These are phyloP conservation scores for Podaxis sp. DNA, from an alignment of 768 basidiomycete species.

Conservation along the genomic window DNA sequence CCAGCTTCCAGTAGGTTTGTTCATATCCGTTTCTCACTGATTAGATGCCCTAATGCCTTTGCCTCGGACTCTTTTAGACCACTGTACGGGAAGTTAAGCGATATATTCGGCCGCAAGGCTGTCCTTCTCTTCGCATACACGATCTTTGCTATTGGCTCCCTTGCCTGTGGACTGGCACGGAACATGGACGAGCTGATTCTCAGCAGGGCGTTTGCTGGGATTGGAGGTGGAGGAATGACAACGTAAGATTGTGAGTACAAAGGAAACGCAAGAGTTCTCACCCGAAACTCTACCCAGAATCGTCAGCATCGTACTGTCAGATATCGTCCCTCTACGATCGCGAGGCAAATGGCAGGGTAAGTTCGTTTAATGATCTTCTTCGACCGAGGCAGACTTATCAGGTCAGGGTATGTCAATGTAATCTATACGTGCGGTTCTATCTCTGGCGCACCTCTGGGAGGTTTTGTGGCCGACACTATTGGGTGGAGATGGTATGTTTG, in stretches of 20 bases:
- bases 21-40: background rate
- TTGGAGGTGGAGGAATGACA: constrained; percentile 63
- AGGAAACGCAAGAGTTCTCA: too few relatives aligned
- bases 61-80: constrained; percentile 36
- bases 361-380: background rate
- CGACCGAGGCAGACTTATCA: background rate
- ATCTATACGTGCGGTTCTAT: constrained; percentile 59
- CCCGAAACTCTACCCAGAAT: constrained; percentile 36
- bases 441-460: constrained; percentile 62
- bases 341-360: constrained; percentile 71
- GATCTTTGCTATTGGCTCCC: constrained; percentile 52
- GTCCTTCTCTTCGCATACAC: constrained; percentile 57
- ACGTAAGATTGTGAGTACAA: constrained; percentile 35
- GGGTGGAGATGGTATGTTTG: constrained; percentile 43
- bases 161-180: constrained; percentile 51
- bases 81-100: constrained; percentile 62
- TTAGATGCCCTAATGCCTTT: background rate
- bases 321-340: constrained; percentile 58
- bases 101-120: constrained; percentile 62
- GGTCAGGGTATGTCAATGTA: constrained; percentile 57
- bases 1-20: constrained; percentile 54
- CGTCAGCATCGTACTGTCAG: constrained; percentile 64
- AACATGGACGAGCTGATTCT: constrained; percentile 55
- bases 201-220: constrained; percentile 54
- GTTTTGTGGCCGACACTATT: constrained; percentile 58